phyloP scores from a whole-genome alignment of 2,329 filamentous ascomycete species.

The Aureobasidium lini region DNA sequence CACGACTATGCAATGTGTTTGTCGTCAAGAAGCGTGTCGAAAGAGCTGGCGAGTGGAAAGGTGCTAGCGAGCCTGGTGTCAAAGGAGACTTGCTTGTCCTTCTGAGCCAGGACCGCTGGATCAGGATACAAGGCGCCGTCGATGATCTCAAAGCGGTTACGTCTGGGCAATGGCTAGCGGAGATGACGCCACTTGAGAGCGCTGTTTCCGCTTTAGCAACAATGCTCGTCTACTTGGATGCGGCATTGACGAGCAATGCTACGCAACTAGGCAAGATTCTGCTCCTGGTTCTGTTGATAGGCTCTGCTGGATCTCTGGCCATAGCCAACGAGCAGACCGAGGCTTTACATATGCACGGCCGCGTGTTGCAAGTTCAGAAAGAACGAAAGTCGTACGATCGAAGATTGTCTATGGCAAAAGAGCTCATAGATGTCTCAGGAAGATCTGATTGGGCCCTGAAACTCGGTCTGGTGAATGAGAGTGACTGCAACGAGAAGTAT shows the following conservation, averaged over 20 bases:
- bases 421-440: constrained; percentile 31
- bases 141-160: constrained; percentile 55
- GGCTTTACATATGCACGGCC: constrained; percentile 45
- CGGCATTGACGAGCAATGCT: constrained; percentile 49
- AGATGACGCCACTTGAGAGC: constrained; percentile 44
- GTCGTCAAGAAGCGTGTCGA: constrained; percentile 47
- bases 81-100: constrained; percentile 46
- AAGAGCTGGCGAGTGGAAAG: constrained; percentile 27
- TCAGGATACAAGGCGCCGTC: constrained; percentile 47
- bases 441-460: constrained; percentile 31
- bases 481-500: background rate
- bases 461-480: constrained; percentile 29
- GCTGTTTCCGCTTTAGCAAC: constrained; percentile 49
- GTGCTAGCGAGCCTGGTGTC: constrained; percentile 30
- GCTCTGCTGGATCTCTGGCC: constrained; percentile 47
- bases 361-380: constrained; percentile 26
- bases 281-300: constrained; percentile 45
- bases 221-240: constrained; percentile 51
- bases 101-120: constrained; percentile 44
- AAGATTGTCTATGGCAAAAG: constrained; percentile 30
- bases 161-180: constrained; percentile 48
- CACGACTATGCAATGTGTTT: constrained; percentile 50
- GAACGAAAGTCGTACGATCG: constrained; percentile 26
- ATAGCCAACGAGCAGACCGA: constrained; percentile 46
- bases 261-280: constrained; percentile 46